Evolutionary conservation across 1,284 basidiomycete species (phyloP).

Genomic region (Exsudoporus floridanus): DNA sequence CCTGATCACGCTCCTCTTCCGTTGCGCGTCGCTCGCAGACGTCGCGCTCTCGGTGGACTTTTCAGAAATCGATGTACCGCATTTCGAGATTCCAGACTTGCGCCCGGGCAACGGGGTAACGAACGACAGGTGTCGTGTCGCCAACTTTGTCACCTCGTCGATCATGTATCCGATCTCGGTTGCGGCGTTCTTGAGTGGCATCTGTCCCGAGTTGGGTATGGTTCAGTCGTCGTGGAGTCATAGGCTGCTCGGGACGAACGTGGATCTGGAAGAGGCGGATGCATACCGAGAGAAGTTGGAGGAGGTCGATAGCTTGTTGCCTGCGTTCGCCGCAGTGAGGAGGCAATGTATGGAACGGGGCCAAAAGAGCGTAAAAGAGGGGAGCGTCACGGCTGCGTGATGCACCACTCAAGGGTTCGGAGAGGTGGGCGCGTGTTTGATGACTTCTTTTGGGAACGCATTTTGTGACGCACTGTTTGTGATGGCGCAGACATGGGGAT

Average conservation of each 20-base stretch:
- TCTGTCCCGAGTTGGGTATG: slow-evolving; percentile 21
- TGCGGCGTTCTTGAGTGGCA: slow-evolving; percentile 28
- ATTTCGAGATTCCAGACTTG: neutral
- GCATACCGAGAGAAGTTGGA: slow-evolving; percentile 21
- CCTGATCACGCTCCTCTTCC: slow-evolving; percentile 15
- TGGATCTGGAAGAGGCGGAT: slow-evolving; percentile 5
- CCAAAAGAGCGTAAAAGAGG: neutral
- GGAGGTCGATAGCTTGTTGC: slow-evolving; percentile 24
- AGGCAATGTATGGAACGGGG: slow-evolving; percentile 16
- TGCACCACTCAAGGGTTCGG: neutral
- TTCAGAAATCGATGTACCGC: slow-evolving; percentile 12
- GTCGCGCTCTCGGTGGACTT: slow-evolving; percentile 23
- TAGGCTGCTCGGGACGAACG: neutral
- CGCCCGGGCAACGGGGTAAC: slow-evolving; percentile 11
- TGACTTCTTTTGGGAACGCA: neutral
- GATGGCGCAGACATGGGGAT: neutral
- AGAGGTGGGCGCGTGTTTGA: neutral
- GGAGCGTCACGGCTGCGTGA: neutral
- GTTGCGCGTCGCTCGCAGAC: slow-evolving; percentile 5
- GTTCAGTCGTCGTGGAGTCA: slow-evolving; percentile 13
- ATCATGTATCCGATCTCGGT: slow-evolving; percentile 19
- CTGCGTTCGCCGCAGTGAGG: slow-evolving; percentile 23
- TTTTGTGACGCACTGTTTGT: neutral
- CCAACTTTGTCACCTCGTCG: slow-evolving; percentile 21
- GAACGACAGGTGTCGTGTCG: slow-evolving; percentile 9